Evolutionary conservation across 2,329 filamentous ascomycete species (phyloP).

Genomic region (Pseudovirgaria hyperparasitica): DNA sequence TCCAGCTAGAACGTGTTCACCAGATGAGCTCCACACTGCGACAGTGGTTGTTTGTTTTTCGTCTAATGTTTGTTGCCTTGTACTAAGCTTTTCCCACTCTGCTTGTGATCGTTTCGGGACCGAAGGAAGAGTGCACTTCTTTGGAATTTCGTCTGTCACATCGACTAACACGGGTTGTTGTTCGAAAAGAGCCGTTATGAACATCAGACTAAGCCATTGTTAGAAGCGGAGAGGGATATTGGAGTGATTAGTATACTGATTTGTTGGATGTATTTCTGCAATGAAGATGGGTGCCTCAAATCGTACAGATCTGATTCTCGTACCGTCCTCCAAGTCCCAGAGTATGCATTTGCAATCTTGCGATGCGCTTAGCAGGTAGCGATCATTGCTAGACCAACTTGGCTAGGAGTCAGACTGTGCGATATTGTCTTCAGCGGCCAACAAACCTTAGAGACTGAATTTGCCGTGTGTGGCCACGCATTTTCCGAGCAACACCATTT

Average conservation of each 20-base stretch:
- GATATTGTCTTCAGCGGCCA: constrained; percentile 1
- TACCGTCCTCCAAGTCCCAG: constrained; percentile 74
- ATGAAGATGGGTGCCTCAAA: constrained; percentile 93
- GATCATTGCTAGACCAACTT: constrained; percentile 82
- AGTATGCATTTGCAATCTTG: constrained; percentile 95
- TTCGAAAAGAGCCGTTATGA: constrained; percentile 87
- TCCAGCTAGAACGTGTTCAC: constrained; percentile 80
- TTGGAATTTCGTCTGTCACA: constrained; percentile 52
- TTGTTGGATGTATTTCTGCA: constrained; percentile 83
- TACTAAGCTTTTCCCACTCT: constrained; percentile 58
- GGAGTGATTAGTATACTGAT: constrained; percentile 49
- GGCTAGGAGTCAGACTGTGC: constrained; percentile 1
- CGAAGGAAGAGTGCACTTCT: constrained; percentile 69
- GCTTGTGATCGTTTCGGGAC: constrained; percentile 62
- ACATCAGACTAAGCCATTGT: constrained; percentile 48
- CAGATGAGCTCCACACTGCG: constrained; percentile 73
- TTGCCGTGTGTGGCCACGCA: constrained; percentile 84
- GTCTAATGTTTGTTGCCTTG: constrained; percentile 83
- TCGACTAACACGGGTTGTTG: constrained; percentile 85
- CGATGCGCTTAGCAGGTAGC: constrained; percentile 82
- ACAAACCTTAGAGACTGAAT: constrained; percentile 68
- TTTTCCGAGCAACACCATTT: constrained; percentile 87
- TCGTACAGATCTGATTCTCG: constrained; percentile 67
- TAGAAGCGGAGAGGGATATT: constrained; percentile 5
- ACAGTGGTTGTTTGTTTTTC: constrained; percentile 92